Conservation (phyloP, 2,329 filamentous ascomycete genomes). For the Sporothrix mexicana region DNA sequence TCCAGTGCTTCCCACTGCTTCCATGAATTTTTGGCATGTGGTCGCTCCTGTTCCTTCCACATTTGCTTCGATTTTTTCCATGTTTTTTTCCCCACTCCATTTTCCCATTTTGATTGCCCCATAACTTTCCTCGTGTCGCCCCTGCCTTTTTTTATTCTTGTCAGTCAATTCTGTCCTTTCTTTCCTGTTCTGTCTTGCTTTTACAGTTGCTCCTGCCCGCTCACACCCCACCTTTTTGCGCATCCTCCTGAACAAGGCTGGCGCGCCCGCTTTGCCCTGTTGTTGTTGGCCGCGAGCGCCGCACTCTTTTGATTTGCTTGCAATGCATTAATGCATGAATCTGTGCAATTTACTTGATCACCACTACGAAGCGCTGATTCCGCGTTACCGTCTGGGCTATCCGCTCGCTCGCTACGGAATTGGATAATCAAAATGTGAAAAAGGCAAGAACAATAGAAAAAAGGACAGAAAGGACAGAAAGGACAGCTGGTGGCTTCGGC, state of each 20-base stretch:
- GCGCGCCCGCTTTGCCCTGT: conserved; percentile 19
- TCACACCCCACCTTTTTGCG: background rate
- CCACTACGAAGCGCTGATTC: conserved; percentile 27
- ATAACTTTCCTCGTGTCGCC: conserved; percentile 22
- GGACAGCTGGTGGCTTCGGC: conserved; percentile 9
- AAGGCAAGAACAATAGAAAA: background rate
- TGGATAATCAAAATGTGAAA: background rate
- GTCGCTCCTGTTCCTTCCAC: background rate
- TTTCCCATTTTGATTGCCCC: background rate
- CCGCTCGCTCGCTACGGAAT: background rate
- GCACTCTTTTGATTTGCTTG: conserved; percentile 27
- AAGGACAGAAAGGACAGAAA: background rate
- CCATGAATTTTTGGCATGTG: background rate
- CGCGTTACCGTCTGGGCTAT: conserved; percentile 18
- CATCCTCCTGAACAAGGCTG: conserved; percentile 30
- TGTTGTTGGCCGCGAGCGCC: conserved; percentile 4
- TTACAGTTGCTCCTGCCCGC: background rate
- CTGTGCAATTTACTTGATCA: conserved; percentile 37
- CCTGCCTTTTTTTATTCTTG: conserved; percentile 1
- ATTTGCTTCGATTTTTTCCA: background rate
- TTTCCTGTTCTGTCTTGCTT: conserved; percentile 3
- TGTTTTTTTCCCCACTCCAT: background rate
- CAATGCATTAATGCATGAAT: conserved; percentile 39
- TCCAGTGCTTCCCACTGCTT: background rate
- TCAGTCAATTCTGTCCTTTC: background rate